Evolutionary conservation across 345 rosid genomes (phyloP).

Genomic region (Raphanus raphanistrum): DNA sequence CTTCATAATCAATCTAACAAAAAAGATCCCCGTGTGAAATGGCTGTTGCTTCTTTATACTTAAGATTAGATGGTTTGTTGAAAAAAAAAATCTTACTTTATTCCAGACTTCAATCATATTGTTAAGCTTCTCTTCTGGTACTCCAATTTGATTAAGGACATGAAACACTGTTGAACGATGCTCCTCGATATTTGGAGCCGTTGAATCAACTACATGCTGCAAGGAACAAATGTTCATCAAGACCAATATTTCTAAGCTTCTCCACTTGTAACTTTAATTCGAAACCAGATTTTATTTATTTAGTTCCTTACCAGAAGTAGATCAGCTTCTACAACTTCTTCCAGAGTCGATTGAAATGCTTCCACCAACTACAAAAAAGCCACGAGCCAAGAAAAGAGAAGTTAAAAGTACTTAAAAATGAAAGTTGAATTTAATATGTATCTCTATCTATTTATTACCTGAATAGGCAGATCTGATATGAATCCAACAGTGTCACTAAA

Average conservation of each 20-base stretch:
- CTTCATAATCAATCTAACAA: slow-evolving; percentile 65
- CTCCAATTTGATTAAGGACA: slow-evolving; percentile 89
- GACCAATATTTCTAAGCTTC: not conserved
- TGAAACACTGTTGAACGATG: slow-evolving; percentile 81
- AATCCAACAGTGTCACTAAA: slow-evolving; percentile 95
- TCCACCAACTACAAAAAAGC: slow-evolving; percentile 59
- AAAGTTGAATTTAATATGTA: slow-evolving; percentile 1
- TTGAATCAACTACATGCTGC: slow-evolving; percentile 88
- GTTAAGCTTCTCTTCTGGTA: slow-evolving; percentile 74
- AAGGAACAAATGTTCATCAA: slow-evolving; percentile 10
- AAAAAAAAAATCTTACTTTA: slow-evolving; percentile 49
- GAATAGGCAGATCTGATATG: slow-evolving; percentile 88
- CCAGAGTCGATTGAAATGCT: slow-evolving; percentile 94
- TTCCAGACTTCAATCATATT: slow-evolving; percentile 96
- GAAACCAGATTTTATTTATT: not conserved
- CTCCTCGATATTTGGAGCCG: slow-evolving; percentile 90
- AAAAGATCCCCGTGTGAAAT: not conserved
- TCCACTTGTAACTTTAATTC: not conserved
- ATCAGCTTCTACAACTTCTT: slow-evolving; percentile 94
- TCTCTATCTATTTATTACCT: slow-evolving; percentile 48
- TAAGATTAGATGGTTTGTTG: not conserved
- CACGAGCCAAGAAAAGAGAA: not conserved
- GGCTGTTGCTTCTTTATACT: not conserved
- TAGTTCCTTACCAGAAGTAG: slow-evolving; percentile 66
- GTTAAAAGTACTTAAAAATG: not conserved